phyloP scores from a whole-genome alignment of 805 yeast species.

The Starmera amethionina region DNA sequence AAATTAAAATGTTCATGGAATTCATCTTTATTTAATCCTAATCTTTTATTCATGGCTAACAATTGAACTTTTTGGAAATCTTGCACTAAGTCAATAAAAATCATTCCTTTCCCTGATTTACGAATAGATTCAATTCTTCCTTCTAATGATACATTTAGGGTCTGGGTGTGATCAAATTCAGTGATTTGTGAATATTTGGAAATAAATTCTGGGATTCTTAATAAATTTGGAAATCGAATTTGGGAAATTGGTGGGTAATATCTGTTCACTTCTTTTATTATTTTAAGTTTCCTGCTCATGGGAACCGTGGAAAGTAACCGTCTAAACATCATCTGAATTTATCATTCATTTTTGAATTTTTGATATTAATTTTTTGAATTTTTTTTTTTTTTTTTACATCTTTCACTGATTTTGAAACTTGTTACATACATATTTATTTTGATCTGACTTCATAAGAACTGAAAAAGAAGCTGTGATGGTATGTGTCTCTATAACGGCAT shows the following conservation, averaged over 20 bases:
- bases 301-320: too few relatives aligned
- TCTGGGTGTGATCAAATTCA: conserved; percentile 15
- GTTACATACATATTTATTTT: too few relatives aligned
- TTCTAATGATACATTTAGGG: conserved; percentile 21
- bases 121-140: conserved; percentile 57
- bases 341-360: not conserved
- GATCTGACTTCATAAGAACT: too few relatives aligned
- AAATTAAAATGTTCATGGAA: conserved; percentile 27
- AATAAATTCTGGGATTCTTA: conserved; percentile 32
- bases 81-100: conserved; percentile 60
- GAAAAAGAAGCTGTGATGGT: too few relatives aligned
- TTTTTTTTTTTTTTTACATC: too few relatives aligned
- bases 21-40: conserved; percentile 30
- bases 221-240: conserved; percentile 5
- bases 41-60: conserved; percentile 43
- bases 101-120: conserved; percentile 56
- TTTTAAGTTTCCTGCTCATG: conserved; percentile 12
- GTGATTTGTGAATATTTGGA: conserved; percentile 14
- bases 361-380: conserved; percentile 3
- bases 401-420: too few relatives aligned
- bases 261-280: conserved; percentile 5
- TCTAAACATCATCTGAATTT: conserved; percentile 7
- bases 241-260: conserved; percentile 17
- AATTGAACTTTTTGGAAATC: conserved; percentile 52
- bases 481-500: too few relatives aligned